phyloP scores from a whole-genome alignment of 345 rosid species.

The Salix udensis region DNA sequence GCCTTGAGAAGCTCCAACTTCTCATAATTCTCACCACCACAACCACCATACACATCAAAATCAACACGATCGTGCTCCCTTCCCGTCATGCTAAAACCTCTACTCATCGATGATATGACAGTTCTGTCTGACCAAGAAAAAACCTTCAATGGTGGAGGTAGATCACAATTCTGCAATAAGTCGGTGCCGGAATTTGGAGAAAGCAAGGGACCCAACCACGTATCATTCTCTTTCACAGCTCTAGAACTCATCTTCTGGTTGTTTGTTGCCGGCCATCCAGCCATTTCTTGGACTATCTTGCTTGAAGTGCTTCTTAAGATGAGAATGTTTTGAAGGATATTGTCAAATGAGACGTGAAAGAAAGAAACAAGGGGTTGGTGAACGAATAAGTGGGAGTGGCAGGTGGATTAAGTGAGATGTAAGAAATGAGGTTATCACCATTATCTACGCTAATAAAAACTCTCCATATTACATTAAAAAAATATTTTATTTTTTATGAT shows the following conservation, averaged over 20 bases:
- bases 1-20: conserved; percentile 59
- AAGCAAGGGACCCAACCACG: conserved; percentile 23
- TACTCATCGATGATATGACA: conserved; percentile 18
- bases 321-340: not conserved
- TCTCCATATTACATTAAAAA: not conserved
- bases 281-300: conserved; percentile 5
- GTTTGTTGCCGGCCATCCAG: conserved; percentile 14
- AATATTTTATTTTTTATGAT: too few species aligned
- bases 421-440: not conserved
- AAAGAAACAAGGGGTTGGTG: conserved; percentile 13
- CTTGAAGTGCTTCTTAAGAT: not conserved
- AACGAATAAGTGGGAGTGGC: not conserved
- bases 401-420: not conserved
- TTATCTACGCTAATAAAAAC: not conserved
- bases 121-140: conserved; percentile 32
- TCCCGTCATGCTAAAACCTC: conserved; percentile 7
- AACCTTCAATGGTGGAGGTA: conserved; percentile 53
- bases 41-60: not conserved
- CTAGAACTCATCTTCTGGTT: conserved; percentile 11
- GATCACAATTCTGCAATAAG: conserved; percentile 45
- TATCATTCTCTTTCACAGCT: conserved; percentile 17
- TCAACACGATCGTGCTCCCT: not conserved
- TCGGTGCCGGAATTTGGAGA: conserved; percentile 16
- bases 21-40: conserved; percentile 10
- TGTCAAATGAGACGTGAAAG: conserved; percentile 10